Evolutionary conservation across 2,329 filamentous ascomycete genomes (phyloP), one percentile per base, ranked within the genome.

Genomic region (Didymella sp.): DNA sequence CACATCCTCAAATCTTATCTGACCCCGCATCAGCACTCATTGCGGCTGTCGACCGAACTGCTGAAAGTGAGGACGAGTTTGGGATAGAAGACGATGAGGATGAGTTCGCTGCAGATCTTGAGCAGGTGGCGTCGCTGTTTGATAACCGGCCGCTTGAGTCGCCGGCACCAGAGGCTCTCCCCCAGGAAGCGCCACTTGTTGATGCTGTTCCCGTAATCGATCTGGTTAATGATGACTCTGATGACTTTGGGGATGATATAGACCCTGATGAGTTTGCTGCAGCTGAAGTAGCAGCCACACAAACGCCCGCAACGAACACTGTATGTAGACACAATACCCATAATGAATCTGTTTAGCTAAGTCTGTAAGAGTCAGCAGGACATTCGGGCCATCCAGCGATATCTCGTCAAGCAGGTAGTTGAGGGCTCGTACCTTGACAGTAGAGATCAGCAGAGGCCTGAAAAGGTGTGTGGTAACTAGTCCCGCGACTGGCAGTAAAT

Each of bases 371-470:
- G 89, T 86, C 84, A 78, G 84, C 81, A 73, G 73, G 89, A 88
- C 74, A 80, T 83, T 66, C 88, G 87, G 79, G 86, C 88, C 44
- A 96, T 96, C 70, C 92, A 96, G 77, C 89, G 94, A 64, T 96
- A 96, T 78, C 81, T 93, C 61, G 85, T 97, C 67, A 89, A 88
- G 63, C 87, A 89, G 71, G 85, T 93, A 64, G 79, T 89, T 58
- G 85, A 90, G 59, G 85, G 85, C 66, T 82, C 87, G 42, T 96
- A 91, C 75, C 79, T 80, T 56, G 86, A 88, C 74, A 80, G 84
- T 21, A 83, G 82, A 63, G 87, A 89, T 41, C 81, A 84, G 62
- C 76, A 79, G 46, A 82, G 81, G 47, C 81, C 81, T 40, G 89
- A 96, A 76, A 93, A 95, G 85, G 92, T 93, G 78, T 31, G 62